These are phyloP conservation scores for Saksenaea vasiformis DNA, from an alignment of 371 early-diverging fungal species.

Conservation along the genomic window DNA sequence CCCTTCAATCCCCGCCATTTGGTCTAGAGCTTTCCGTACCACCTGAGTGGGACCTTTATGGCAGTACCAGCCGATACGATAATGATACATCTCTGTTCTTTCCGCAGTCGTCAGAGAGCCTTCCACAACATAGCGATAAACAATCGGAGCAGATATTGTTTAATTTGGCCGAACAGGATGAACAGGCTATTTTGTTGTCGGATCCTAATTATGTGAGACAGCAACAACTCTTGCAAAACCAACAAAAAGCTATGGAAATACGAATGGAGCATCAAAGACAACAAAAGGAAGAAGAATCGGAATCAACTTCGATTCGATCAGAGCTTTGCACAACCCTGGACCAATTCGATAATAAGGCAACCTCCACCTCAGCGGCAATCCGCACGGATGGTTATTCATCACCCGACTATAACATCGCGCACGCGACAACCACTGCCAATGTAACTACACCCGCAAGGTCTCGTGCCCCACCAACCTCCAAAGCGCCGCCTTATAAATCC, in stretches of 20 bases:
- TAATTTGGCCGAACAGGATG: conserved; percentile 15
- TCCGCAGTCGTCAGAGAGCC: not conserved
- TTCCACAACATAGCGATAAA: not conserved
- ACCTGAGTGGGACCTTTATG: not conserved
- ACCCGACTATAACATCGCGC: not conserved
- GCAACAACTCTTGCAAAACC: conserved; percentile 31
- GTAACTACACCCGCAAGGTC: not conserved
- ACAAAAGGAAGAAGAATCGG: conserved; percentile 2
- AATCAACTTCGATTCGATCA: conserved; percentile 12
- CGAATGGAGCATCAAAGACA: conserved; percentile 12
- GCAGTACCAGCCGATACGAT: not conserved
- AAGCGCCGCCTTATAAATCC: not conserved
- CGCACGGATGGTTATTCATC: not conserved
- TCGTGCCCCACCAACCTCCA: not conserved
- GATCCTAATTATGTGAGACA: conserved; percentile 29
- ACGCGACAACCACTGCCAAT: not conserved
- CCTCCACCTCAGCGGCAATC: not conserved
- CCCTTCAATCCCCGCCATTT: not conserved
- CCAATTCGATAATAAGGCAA: not conserved
- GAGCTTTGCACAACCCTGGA: conserved; percentile 19
- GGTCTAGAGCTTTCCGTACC: not conserved
- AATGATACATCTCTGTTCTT: not conserved
- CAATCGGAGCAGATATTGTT: conserved; percentile 4
- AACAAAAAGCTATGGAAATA: conserved; percentile 16
- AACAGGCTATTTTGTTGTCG: conserved; percentile 31